Conservation (phyloP, 2,329 filamentous ascomycete genomes). For the Aspergillus hiratsukae region DNA sequence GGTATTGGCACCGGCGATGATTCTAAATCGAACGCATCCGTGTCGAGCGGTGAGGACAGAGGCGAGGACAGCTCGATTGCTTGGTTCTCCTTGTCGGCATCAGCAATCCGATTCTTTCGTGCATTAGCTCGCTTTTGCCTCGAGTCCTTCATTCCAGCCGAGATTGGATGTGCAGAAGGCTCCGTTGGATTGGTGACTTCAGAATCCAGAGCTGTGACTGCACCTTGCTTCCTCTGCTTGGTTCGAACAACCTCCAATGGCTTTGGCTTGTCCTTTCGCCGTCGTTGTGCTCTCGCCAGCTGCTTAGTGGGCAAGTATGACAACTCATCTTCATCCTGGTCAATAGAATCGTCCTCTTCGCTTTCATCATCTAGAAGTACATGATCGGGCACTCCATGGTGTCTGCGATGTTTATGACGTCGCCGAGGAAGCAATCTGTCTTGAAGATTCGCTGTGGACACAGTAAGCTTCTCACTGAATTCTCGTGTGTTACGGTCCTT, state of each 20-base stretch:
- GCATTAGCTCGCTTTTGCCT: background rate
- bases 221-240: conserved; percentile 4
- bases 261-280: conserved; percentile 15
- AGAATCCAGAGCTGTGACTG: background rate
- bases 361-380: conserved; percentile 25
- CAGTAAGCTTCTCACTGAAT: conserved; percentile 11
- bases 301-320: conserved; percentile 23
- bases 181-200: conserved; percentile 5
- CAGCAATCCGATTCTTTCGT: conserved; percentile 2
- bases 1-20: conserved; percentile 7
- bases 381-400: conserved; percentile 10
- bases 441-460: conserved; percentile 36
- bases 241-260: conserved; percentile 15
- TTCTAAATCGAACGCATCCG: conserved; percentile 26
- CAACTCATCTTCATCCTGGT: conserved; percentile 36
- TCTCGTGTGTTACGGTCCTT: conserved; percentile 1
- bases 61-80: conserved; percentile 23
- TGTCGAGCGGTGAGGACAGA: conserved; percentile 30
- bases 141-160: background rate
- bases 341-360: conserved; percentile 19
- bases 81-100: conserved; percentile 30
- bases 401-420: conserved; percentile 22
- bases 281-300: conserved; percentile 14
- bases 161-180: background rate
- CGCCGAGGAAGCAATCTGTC: conserved; percentile 33